Conservation (phyloP, 2,329 filamentous ascomycete genomes). For the Penicillium sp. region DNA sequence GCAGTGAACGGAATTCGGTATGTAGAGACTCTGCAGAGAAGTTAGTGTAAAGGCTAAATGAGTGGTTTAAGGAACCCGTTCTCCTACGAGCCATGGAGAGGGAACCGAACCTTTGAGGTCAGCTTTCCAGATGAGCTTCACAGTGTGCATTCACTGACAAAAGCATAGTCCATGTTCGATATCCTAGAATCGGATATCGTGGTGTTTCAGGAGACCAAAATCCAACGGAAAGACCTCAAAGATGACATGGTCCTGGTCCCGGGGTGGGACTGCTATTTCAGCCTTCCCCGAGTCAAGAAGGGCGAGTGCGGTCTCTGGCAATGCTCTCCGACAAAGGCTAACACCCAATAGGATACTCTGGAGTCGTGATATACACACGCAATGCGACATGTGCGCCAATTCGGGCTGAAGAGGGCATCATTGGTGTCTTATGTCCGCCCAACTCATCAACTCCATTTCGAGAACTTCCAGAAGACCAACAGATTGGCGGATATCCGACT, state of each 20-base stretch:
- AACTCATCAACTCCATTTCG: slow-evolving; percentile 71
- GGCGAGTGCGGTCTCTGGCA: slow-evolving; percentile 52
- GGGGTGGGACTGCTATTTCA: slow-evolving; percentile 97
- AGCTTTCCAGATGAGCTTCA: slow-evolving; percentile 6
- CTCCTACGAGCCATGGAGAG: slow-evolving; percentile 79
- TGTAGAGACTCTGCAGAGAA: slow-evolving; percentile 3
- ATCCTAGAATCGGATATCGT: slow-evolving; percentile 90
- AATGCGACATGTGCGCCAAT: slow-evolving; percentile 83
- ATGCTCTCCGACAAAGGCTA: background rate
- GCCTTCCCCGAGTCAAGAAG: slow-evolving; percentile 90
- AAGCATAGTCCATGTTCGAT: slow-evolving; percentile 80
- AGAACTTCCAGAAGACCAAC: slow-evolving; percentile 70
- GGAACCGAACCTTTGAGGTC: slow-evolving; percentile 70
- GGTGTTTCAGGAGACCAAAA: slow-evolving; percentile 94
- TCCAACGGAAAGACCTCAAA: slow-evolving; percentile 84
- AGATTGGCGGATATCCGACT: slow-evolving; percentile 86
- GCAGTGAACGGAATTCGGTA: slow-evolving; percentile 79
- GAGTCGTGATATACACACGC: slow-evolving; percentile 93
- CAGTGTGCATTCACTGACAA: background rate
- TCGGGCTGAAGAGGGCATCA: slow-evolving; percentile 89
- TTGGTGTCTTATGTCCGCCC: slow-evolving; percentile 74
- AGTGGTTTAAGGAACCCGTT: slow-evolving; percentile 69
- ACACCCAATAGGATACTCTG: slow-evolving; percentile 74
- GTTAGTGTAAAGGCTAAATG: background rate
- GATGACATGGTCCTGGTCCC: slow-evolving; percentile 96